phyloP scores from a whole-genome alignment of 164 flowering plant genomes.

The Macadamia tetraphylla region DNA sequence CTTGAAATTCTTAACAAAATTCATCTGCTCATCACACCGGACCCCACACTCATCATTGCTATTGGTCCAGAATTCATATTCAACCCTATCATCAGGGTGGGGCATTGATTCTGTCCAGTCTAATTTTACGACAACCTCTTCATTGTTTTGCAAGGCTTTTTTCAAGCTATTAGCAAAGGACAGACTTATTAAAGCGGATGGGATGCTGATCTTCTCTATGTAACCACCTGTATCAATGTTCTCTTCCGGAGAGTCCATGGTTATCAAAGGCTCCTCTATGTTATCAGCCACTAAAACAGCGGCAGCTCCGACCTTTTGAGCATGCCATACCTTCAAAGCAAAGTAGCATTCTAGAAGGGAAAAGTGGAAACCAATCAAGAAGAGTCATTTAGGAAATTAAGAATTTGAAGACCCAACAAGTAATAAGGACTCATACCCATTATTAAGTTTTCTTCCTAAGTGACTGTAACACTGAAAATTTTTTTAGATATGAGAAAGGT shows the following conservation, averaged over 20 bases:
- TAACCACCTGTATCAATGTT: constrained; percentile 45
- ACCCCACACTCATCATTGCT: constrained; percentile 90
- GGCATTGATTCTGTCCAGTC: constrained; percentile 93
- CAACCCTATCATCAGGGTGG: constrained; percentile 84
- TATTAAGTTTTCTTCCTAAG: too few species aligned
- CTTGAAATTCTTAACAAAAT: constrained; percentile 66
- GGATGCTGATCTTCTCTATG: constrained; percentile 63
- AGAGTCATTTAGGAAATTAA: neutral
- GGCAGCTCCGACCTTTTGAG: constrained; percentile 83
- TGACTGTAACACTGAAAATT: too few species aligned
- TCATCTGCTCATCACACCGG: constrained; percentile 77
- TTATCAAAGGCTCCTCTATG: constrained; percentile 72
- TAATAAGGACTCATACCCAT: too few species aligned
- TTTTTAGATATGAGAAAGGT: too few species aligned
- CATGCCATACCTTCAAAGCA: constrained; percentile 87
- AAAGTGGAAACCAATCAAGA: constrained; percentile 1
- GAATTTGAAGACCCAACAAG: neutral
- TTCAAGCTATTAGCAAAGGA: constrained; percentile 59
- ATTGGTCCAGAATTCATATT: constrained; percentile 93
- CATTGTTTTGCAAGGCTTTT: constrained; percentile 39
- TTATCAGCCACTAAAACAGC: constrained; percentile 85
- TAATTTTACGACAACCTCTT: constrained; percentile 51
- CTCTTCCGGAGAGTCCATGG: constrained; percentile 91
- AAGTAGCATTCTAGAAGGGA: constrained; percentile 64
- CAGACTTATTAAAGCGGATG: constrained; percentile 70